phyloP scores from a whole-genome alignment of 2,329 filamentous ascomycete genomes.

The Fusarium sp. region DNA sequence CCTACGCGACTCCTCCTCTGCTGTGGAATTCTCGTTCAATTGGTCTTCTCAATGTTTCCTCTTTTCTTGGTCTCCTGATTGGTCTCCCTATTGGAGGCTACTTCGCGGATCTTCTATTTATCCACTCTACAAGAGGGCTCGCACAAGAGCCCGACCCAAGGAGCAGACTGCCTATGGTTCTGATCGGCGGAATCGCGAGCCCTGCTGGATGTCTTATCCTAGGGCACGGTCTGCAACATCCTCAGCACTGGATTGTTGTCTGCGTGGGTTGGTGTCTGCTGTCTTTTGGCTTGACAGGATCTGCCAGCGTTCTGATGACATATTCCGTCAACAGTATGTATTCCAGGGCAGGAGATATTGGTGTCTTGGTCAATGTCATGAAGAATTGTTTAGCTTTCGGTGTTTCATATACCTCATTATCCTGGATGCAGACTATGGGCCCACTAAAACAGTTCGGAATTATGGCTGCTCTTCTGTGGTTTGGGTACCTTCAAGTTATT shows the following conservation, averaged over 20 bases:
- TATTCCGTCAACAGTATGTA: constrained; percentile 13
- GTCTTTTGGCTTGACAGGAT: constrained; percentile 12
- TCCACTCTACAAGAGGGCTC: background rate
- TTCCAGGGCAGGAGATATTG: constrained; percentile 10
- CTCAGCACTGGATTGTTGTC: background rate
- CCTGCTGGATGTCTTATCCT: constrained; percentile 3
- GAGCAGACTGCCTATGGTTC: constrained; percentile 3
- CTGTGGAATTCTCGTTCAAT: constrained; percentile 6
- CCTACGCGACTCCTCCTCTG: background rate
- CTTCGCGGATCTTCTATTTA: constrained; percentile 6
- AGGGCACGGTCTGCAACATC: background rate
- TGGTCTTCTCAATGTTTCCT: background rate
- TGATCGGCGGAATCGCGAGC: background rate
- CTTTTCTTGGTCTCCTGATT: background rate
- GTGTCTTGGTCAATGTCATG: constrained; percentile 15
- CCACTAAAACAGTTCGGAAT: background rate
- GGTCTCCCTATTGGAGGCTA: constrained; percentile 3
- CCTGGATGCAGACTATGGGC: background rate
- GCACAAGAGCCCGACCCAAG: background rate
- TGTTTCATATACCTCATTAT: constrained; percentile 5
- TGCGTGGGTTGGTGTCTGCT: constrained; percentile 13
- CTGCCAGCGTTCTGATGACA: constrained; percentile 8
- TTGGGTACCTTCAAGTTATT: background rate
- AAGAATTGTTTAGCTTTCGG: constrained; percentile 14
- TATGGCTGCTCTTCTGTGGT: constrained; percentile 9